Base-by-base conservation (phyloP, 768 basidiomycete genomes). In the Boletales sp. region DNA sequence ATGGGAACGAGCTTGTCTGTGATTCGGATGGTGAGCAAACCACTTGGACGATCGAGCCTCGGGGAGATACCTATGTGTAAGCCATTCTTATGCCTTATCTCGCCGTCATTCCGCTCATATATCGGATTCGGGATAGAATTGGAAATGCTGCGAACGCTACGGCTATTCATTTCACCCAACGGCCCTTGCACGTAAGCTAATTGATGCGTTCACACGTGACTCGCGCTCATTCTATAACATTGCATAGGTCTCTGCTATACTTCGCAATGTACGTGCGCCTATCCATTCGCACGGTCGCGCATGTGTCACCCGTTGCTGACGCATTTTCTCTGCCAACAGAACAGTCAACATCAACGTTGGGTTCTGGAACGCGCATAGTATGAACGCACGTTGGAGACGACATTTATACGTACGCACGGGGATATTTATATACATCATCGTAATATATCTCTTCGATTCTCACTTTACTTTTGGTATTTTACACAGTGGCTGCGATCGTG, bases 311-410 rank as follows among this genome's bases (percentile, higher is more conserved):
- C 10, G 5, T 39, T 15, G 12, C 37, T 46, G 17, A 46, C 30
- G 7, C 30, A 2, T 15, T 7, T 15, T 37, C 8, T 9, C 38
- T 31, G 19, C n/a, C 3, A 21, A 38, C 34, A 40, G 53, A 55
- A 45, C 39, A 37, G 30, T 19, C 46, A 28, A 53, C 41, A 48
- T n/a, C 54, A 55, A 36, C 54, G 54, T 11, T 55, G 54, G 54
- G 31, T 48, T 3, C 12, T 55, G 34, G 54, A 55, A 45, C 50
- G 47, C 12, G 30, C 6, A 33, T 48, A 41, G 21, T 33, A 12
- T n/a, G 31, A 17, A 38, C 19, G n/a, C 12, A 39, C 9, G 38
- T 12, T 6, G 32, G 12, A 18, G 36, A 38, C 14, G 32, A 12
- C 31, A 12, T 21, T 37, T 2, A 37, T 37, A 10, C 15, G 12